Evolutionary conservation across 225 moss, liverwort and hornwort species (phyloP).

Genomic region (Antitrichia curtipendula): DNA sequence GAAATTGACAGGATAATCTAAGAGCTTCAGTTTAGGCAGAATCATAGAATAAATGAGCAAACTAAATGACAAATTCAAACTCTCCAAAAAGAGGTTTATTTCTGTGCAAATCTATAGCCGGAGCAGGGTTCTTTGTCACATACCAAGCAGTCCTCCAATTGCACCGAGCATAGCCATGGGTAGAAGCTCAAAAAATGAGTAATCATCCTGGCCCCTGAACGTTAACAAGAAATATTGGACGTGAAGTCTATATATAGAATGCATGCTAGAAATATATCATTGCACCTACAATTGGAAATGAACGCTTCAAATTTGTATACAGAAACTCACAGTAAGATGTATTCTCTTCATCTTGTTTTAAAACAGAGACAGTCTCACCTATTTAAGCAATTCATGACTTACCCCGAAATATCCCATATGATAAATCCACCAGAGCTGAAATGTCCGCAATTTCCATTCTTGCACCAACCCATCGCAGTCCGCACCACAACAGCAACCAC

Average conservation of each 20-base stretch:
- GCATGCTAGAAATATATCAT: neutral
- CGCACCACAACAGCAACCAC: constrained; percentile 99
- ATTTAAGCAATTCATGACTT: constrained; percentile 1
- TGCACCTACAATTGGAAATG: neutral
- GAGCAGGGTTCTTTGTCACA: neutral
- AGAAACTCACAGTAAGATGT: neutral
- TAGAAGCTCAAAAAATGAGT: constrained; percentile 90
- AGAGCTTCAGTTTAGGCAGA: neutral
- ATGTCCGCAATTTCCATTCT: constrained; percentile 95
- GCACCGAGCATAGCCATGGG: constrained; percentile 99
- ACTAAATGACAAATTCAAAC: neutral
- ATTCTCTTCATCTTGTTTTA: neutral
- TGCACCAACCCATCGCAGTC: constrained; percentile 99
- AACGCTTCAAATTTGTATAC: neutral
- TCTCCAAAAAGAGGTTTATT: neutral
- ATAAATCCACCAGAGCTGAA: constrained; percentile 99
- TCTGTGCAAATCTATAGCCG: neutral
- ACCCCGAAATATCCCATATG: constrained; percentile 99
- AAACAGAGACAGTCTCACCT: neutral
- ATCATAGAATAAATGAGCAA: neutral
- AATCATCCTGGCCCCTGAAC: constrained; percentile 93
- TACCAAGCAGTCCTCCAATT: constrained; percentile 91
- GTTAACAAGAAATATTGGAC: neutral
- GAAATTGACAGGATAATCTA: neutral
- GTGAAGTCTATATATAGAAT: neutral